A percentile compares a stretch with the other conserved stretches of the same genome.
phyloP scores from a whole-genome alignment of 2,329 filamentous ascomycete genomes.

The Nothophaeocryptopus gaeumannii region DNA sequence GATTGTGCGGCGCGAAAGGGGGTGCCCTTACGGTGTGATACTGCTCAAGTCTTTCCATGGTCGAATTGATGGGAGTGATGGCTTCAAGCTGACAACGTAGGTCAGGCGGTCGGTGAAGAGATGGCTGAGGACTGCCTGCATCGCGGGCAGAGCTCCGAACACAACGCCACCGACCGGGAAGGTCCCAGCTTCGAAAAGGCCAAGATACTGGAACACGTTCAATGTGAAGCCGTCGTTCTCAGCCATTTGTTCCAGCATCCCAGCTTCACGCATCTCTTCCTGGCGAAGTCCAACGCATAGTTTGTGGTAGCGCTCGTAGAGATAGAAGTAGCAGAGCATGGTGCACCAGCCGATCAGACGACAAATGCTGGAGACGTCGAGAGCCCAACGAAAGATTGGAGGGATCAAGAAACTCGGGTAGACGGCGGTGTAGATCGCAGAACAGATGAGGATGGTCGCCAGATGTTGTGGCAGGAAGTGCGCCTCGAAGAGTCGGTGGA shows the following conservation, averaged over 20 bases:
- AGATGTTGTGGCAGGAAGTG: constrained; percentile 70
- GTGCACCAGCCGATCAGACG: constrained; percentile 61
- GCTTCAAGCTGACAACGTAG: constrained; percentile 72
- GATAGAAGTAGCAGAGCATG: constrained; percentile 60
- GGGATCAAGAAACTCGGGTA: constrained; percentile 53
- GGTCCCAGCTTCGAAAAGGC: constrained; percentile 63
- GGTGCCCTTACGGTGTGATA: constrained; percentile 21
- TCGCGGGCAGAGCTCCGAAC: constrained; percentile 65
- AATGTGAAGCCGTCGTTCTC: constrained; percentile 29
- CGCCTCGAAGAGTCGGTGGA: constrained; percentile 69
- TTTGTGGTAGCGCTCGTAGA: constrained; percentile 67
- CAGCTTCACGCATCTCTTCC: constrained; percentile 64
- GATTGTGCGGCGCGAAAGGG: not conserved
- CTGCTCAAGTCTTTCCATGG: constrained; percentile 19
- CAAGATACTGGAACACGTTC: constrained; percentile 29
- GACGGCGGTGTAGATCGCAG: constrained; percentile 58
- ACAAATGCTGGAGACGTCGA: constrained; percentile 58
- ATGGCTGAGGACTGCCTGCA: constrained; percentile 66
- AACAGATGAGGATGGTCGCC: constrained; percentile 62
- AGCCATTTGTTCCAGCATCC: constrained; percentile 60
- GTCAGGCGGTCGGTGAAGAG: constrained; percentile 68
- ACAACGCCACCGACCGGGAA: constrained; percentile 66
- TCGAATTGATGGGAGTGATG: constrained; percentile 21
- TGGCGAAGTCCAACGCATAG: constrained; percentile 60
- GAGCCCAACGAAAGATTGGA: constrained; percentile 57